Base-by-base conservation (phyloP, 805 yeast species). In the Ascoidea tarda region DNA sequence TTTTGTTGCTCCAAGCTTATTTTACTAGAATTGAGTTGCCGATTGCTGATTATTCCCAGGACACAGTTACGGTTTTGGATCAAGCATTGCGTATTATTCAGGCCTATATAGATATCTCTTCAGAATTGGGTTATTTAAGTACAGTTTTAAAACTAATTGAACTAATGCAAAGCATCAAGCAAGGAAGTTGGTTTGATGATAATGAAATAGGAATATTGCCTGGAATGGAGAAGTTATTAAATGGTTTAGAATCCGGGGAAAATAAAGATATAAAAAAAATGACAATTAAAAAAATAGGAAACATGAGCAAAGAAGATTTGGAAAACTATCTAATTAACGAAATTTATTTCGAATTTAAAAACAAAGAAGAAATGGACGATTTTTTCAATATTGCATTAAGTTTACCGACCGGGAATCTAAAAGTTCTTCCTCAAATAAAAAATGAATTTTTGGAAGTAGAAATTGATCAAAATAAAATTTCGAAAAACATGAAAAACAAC, bases 31-130 rank as follows among this genome's bases (percentile, higher is more conserved):
- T 79, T 5, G 93, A 87, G 54, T 70, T 93, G 49, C 99, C 98
- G 1, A 87, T 93, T 61, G 95, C 96, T 0, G 99, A 93, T 71
- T 93, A 93, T 63, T 74, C 84, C 6, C 98, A 91, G 63, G 99
- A 93, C 66, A 89, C 96, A 0, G 79, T 89, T 12, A 82, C 97
- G 0, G 96, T 93, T 6, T 70, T 93, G 53, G 99, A 95, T 62
- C 99, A 93, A 69, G 81, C 95, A 6, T 71, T 93, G 62, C 95
- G 99, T 77, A 84, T 93, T 57, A 68, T 90, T 52, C 99, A 93
- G 63, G 97, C 98, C 0, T 84, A 78, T 59, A 82, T 91, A 54
- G 99, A 93, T 67, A 87, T 87, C 21, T 81, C 93, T 1, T 79
- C 96, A 1, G 97, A 91, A 59, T 62, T 81, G 58, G 96, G 96